Base-by-base conservation (phyloP, 2,329 filamentous ascomycete genomes). In the Colletotrichum liaoningense region DNA sequence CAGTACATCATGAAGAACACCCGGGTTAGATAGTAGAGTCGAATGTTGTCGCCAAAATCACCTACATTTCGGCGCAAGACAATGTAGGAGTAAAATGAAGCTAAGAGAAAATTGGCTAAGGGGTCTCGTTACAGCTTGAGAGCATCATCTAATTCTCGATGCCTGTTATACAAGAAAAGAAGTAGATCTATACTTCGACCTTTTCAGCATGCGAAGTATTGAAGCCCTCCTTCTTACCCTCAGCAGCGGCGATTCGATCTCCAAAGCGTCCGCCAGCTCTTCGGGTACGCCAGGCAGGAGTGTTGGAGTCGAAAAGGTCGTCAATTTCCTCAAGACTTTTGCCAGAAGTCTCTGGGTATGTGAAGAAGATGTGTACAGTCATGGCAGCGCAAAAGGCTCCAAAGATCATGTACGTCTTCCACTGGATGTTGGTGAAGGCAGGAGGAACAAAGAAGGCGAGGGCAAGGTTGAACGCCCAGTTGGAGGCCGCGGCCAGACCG, bases 381-480 rank as follows among this genome's bases (percentile, higher is more conserved):
- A 69, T 79, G 28, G 8, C 76, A 1, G 63, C 69, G 22, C 69
- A 72, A 30, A 71, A 76, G 5, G 63, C 72, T 28, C 56, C 67
- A 28, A 78, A 78, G 4, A 78, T 73, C 72, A 78, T 76, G 67
- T 78, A 78, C 0, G 74, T 73, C 66, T 77, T 75, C 76, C 77
- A 78, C 9, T 76, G 74, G 11, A 78, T 77, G 9, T 75, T 74
- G 19, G 75, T 69, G 19, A 77, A 70, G 8, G 67, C 64, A 26
- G 84, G 83, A 1, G 86, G 86, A 1, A 87, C 84, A 67, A 88
- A 87, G 74, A 84, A 86, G 4, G 84, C 85, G 14, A 88, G 81
- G 2, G 86, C 86, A 68, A 87, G 86, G 77, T 87, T 88, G 79
- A 87, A 87, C 2, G 82, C 81, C 86, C 86, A 88, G 79, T 87